Evolutionary conservation across 495 filamentous ascomycete genomes (phyloP), one percentile per base, ranked within the genome.

Genomic region (Daldinia loculata): DNA sequence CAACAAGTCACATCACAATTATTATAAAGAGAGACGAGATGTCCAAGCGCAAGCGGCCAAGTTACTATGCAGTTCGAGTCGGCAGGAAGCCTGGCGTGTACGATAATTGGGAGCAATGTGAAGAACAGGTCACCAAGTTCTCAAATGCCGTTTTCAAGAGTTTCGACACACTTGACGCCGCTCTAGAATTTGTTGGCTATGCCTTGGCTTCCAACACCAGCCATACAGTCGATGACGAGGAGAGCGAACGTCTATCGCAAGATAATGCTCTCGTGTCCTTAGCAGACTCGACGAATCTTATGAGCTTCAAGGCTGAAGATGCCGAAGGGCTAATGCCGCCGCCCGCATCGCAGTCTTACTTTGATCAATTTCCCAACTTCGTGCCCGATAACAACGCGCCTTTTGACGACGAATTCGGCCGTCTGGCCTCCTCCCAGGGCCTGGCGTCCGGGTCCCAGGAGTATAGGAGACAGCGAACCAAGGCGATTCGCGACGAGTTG

Each of bases 341-440:
- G 19, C 66, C 64, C 12, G 57, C 76, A 15, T 77, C 78, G 7
- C 78, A 80, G 26, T 80, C 78, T 6, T 78, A 78, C 48, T 81
- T 81, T 53, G 68, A 75, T 29, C 74, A 78, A 53, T 75, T 76
- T 30, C 60, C 68, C 1, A 39, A 76, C 58, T 81, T 81, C 51
- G 56, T 55, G n/a, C 76, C 79, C 26, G 53, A 81, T 19, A 66
- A 72, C 19, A 65, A 53, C 43, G 71, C 77, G 7, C 57, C 64
- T 2, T 81, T 81, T 39, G 78, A 80, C 8, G 65, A 78, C 27
- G 79, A 81, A 51, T 81, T 81, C 11, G 57, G 43, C 17, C 77
- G 79, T 30, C 76, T 78, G 61, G 77, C 77, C 4, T 81, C 76
- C 4, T 81, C 79, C 8, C 78, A 80, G 43, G 59, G 76, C n/a